phyloP scores from a whole-genome alignment of 2,329 filamentous ascomycete species.

The Aspergillus sp. region DNA sequence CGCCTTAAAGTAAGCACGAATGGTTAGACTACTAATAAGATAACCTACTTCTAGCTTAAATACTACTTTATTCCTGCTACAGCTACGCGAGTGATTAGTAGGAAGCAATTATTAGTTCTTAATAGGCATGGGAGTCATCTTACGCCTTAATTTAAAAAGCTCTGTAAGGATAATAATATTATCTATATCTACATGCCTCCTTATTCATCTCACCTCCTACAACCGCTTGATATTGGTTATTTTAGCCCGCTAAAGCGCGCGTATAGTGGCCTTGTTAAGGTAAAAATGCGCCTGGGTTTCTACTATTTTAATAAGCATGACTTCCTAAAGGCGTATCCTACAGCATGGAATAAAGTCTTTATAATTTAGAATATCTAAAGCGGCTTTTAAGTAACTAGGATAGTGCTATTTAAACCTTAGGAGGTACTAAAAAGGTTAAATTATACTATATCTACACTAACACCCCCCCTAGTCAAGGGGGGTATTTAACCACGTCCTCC shows the following conservation, averaged over 20 bases:
- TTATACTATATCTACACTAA: too few relatives aligned
- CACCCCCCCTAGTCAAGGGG: background rate
- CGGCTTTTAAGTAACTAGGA: too few relatives aligned
- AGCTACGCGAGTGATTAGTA: background rate
- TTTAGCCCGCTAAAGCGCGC: slow-evolving; percentile 5
- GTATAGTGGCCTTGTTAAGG: background rate
- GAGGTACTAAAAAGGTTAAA: too few relatives aligned
- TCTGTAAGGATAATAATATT: slow-evolving; percentile 22
- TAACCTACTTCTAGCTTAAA: background rate
- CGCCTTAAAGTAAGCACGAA: too few relatives aligned
- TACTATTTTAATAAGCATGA: too few relatives aligned
- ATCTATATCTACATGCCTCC: background rate
- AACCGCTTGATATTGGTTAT: slow-evolving; percentile 2
- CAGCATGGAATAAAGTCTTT: too few relatives aligned
- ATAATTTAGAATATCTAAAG: too few relatives aligned
- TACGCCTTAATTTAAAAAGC: slow-evolving; percentile 19
- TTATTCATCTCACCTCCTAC: background rate
- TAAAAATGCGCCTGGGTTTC: background rate
- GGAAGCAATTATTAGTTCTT: slow-evolving; percentile 18
- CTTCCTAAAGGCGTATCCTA: too few relatives aligned
- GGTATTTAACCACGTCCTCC: background rate
- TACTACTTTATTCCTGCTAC: background rate
- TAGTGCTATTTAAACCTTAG: too few relatives aligned
- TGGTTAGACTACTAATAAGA: background rate
- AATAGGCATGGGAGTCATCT: slow-evolving; percentile 22